Percentiles rank a stretch among this genome's conserved stretches.
phyloP scores from a whole-genome alignment of 2,329 filamentous ascomycete species.

The Eutypella sp. region DNA sequence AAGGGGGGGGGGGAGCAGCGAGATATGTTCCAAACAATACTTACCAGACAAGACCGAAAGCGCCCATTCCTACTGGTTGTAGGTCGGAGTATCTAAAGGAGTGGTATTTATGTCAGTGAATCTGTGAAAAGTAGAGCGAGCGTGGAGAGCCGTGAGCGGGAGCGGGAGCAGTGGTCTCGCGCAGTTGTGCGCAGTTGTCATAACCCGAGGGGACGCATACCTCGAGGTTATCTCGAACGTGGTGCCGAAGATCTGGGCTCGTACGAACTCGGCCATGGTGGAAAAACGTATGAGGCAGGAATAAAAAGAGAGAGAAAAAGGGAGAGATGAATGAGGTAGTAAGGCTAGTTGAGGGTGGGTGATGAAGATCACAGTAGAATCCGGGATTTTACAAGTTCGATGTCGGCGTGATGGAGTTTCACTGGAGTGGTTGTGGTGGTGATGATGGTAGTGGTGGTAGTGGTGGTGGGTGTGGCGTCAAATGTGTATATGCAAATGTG shows the following conservation, averaged over 20 bases:
- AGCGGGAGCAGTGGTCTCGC: too few relatives aligned
- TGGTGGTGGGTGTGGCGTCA: too few relatives aligned
- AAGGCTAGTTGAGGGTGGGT: slow-evolving; percentile 6
- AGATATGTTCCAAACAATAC: slow-evolving; percentile 29
- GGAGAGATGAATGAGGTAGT: too few relatives aligned
- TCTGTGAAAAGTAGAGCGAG: slow-evolving; percentile 8
- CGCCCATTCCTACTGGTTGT: slow-evolving; percentile 98
- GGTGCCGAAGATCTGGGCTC: slow-evolving; percentile 98
- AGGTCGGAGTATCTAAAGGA: slow-evolving; percentile 97
- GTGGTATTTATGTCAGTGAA: slow-evolving; percentile 22
- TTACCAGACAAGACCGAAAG: slow-evolving; percentile 96
- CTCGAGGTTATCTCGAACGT: slow-evolving; percentile 99
- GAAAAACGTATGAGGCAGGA: slow-evolving; percentile 11
- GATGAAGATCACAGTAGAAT: slow-evolving; percentile 2
- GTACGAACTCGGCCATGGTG: slow-evolving; percentile 97
- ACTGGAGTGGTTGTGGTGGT: background rate
- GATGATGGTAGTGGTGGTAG: slow-evolving; percentile 4
- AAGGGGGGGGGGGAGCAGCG: slow-evolving; percentile 4
- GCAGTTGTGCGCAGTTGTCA: slow-evolving; percentile 3
- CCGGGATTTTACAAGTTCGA: background rate
- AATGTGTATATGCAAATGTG: too few relatives aligned
- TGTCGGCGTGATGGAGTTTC: too few relatives aligned
- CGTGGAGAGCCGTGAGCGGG: too few relatives aligned
- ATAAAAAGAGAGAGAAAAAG: slow-evolving; percentile 9
- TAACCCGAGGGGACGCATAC: slow-evolving; percentile 57